phyloP scores from a whole-genome alignment of 2,329 filamentous ascomycete species.

The Trichophyton mentagrophytes region DNA sequence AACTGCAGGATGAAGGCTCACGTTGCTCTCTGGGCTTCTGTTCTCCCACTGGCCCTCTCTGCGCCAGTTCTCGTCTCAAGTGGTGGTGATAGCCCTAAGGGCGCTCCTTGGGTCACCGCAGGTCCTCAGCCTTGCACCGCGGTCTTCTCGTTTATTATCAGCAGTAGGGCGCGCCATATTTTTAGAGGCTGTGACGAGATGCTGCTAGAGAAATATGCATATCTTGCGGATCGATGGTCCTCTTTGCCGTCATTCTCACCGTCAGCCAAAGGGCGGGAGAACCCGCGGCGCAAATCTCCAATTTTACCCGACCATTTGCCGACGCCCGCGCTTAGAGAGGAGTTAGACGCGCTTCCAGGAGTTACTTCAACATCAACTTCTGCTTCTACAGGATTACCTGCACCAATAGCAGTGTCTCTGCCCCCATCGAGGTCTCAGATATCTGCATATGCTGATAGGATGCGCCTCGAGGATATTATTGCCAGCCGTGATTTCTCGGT shows the following conservation, averaged over 20 bases:
- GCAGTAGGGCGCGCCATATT: not conserved
- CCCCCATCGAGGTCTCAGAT: not conserved
- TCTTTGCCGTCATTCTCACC: not conserved
- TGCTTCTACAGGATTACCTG: not conserved
- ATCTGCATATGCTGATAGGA: not conserved
- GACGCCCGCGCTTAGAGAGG: not conserved
- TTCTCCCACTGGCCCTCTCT: not conserved
- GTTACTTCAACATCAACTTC: not conserved
- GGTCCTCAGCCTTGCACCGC: not conserved
- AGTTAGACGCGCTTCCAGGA: not conserved
- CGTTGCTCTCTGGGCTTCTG: not conserved
- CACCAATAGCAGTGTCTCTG: not conserved
- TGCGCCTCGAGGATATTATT: not conserved
- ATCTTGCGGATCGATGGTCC: not conserved
- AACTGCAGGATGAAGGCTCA: not conserved
- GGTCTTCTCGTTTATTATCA: not conserved
- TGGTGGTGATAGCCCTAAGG: not conserved
- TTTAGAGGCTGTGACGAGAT: not conserved
- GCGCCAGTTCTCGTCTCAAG: not conserved
- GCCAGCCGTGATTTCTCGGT: not conserved
- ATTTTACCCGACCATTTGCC: not conserved
- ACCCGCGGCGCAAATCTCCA: not conserved
- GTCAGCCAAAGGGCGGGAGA: not conserved
- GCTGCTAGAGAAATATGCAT: not conserved
- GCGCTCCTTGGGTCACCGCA: too few relatives aligned